Percentiles rank a stretch among this genome's conserved stretches.
Evolutionary conservation across 129 eudicot genomes (phyloP).

Genomic region (Deinandra increscens): DNA sequence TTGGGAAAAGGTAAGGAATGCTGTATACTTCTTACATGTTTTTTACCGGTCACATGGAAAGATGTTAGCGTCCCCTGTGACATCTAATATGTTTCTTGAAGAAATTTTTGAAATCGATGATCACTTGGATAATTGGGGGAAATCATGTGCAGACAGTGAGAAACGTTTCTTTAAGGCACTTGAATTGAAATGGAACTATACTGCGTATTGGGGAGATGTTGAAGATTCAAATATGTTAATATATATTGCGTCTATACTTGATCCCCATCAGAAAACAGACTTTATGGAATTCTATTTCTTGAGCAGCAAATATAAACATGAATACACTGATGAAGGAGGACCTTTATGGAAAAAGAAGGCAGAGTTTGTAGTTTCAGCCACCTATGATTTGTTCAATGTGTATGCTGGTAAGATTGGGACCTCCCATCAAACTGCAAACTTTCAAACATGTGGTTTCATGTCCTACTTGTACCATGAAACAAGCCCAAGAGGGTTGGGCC

Average conservation of each 20-base stretch:
- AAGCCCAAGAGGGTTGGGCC: background rate
- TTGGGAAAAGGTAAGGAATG: constrained; percentile 15
- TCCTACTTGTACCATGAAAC: constrained; percentile 1
- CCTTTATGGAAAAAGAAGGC: constrained; percentile 14
- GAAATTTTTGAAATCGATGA: background rate
- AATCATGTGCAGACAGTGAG: background rate
- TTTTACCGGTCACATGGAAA: background rate
- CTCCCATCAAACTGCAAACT: background rate
- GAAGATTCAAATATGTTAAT: constrained; percentile 18
- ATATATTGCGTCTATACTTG: constrained; percentile 14
- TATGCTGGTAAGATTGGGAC: background rate
- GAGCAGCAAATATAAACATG: constrained; percentile 20
- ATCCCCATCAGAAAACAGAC: background rate
- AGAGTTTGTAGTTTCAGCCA: background rate
- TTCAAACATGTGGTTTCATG: constrained; percentile 5
- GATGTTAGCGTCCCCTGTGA: background rate
- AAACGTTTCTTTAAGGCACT: background rate
- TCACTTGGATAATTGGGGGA: constrained; percentile 18
- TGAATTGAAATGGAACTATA: background rate
- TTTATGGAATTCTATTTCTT: background rate
- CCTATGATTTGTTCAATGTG: constrained; percentile 13
- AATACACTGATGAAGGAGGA: constrained; percentile 9
- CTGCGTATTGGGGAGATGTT: constrained; percentile 16
- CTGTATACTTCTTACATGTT: background rate
- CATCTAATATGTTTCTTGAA: constrained; percentile 9